Base-by-base conservation (phyloP, 805 yeast genomes). In the Saccharomycopsis oosterbeekiorum region DNA sequence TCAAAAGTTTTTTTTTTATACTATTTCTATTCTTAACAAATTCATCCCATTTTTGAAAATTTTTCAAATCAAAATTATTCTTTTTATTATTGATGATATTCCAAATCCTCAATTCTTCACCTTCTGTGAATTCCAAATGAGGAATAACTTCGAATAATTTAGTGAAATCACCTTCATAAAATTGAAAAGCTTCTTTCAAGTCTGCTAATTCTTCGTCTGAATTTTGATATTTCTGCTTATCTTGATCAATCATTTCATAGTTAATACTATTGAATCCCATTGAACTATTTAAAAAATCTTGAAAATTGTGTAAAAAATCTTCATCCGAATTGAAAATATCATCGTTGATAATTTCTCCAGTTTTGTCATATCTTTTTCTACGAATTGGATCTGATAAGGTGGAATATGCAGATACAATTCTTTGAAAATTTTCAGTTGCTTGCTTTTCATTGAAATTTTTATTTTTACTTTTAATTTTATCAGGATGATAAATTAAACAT, bases 371-470 rank as follows among this genome's bases (percentile, higher is more conserved):
- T 21, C 80, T 71, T 54, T 75, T 75, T 36, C 89, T 75, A 64
- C 81, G 79, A 42, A 71, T 70, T 0, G 78, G 74, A 68, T 90
- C 94, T 34, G 82, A 76, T 29, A 90, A 74, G 0, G 90, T 78
- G 53, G 85, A 76, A 70, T 88, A 89, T 21, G 96, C 85, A 67
- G 88, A 84, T 69, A 89, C 92, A 19, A 90, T 78, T 66, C 81
- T 74, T 58, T 89, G 87, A 70, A 91, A 90, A 64, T 67, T 67
- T n/a, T 41, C 56, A 59, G 73, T 75, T 41, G 77, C 70, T 6
- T 47, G 4, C 21, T 47, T 47, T 47, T 47, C 53, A 24, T 47
- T 26, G 11, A 12, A 8, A 1, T 47, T 24, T 57, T 68, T 73
- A 11, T 65, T 66, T 56, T 66, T 68, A 10, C 74, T 73, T 68